Evolutionary conservation across 805 yeast species (phyloP).

Genomic region (Cyberlindnera amylophila): DNA sequence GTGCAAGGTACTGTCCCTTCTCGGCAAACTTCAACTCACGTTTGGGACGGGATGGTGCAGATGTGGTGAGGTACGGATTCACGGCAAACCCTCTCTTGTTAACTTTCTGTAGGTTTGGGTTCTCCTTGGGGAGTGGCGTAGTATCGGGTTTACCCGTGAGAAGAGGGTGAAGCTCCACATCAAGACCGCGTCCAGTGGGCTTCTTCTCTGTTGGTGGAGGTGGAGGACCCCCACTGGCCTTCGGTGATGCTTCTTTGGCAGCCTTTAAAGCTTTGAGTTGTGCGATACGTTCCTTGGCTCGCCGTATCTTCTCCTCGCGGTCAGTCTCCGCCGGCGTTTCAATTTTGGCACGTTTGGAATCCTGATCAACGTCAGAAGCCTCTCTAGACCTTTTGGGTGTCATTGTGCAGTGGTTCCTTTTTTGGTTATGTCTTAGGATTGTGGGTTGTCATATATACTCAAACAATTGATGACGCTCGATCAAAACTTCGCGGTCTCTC

Average conservation of each 20-base stretch:
- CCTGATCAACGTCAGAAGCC: background rate
- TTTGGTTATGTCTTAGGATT: too few relatives aligned
- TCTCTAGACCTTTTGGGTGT: background rate
- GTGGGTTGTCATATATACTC: too few relatives aligned
- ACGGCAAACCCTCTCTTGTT: conserved; percentile 25
- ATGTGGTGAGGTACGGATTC: conserved; percentile 34
- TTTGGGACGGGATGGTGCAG: conserved; percentile 21
- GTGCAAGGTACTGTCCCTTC: conserved; percentile 58
- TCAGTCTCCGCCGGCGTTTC: background rate
- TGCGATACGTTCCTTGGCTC: conserved; percentile 13
- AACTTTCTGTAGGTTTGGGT: conserved; percentile 24
- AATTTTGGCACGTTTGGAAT: background rate
- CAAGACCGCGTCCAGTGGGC: conserved; percentile 19
- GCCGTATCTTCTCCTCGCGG: conserved; percentile 7
- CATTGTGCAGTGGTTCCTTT: background rate
- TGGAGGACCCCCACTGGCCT: too few relatives aligned
- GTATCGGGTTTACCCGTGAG: conserved; percentile 20
- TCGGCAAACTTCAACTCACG: conserved; percentile 50
- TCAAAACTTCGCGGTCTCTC: background rate
- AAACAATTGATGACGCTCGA: background rate
- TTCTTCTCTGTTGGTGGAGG: background rate
- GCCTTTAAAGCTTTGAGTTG: conserved; percentile 9
- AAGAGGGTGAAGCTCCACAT: conserved; percentile 30
- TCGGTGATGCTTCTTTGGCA: background rate
- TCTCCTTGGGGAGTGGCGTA: conserved; percentile 9